These are phyloP conservation scores for Fraxinus velutina DNA, from an alignment of 305 asterid species.

Conservation along the genomic window DNA sequence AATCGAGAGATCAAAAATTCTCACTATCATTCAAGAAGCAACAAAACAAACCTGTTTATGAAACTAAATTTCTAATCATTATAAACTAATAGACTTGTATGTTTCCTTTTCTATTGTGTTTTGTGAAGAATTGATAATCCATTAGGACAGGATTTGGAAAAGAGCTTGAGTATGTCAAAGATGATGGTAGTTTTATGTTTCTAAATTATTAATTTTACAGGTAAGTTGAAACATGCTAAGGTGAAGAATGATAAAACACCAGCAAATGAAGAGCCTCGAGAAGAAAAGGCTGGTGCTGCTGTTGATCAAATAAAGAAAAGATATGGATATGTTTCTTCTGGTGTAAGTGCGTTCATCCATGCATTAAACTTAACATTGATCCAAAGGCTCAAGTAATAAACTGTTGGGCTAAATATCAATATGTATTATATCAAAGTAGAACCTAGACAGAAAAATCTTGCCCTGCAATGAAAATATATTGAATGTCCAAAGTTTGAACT, in stretches of 20 bases:
- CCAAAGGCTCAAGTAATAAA: background rate
- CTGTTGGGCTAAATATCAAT: background rate
- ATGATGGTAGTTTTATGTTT: background rate
- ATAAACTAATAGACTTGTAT: background rate
- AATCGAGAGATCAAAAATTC: background rate
- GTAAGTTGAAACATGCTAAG: conserved; percentile 55
- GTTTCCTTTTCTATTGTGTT: background rate
- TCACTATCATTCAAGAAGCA: background rate
- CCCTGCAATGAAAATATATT: background rate
- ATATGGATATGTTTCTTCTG: conserved; percentile 66
- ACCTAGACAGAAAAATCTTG: background rate
- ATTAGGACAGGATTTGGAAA: background rate
- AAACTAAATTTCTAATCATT: background rate
- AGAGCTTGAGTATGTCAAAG: background rate
- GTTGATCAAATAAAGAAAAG: conserved; percentile 82
- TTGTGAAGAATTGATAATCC: background rate
- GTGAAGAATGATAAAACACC: conserved; percentile 53
- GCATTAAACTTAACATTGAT: background rate
- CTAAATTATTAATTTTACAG: conserved; percentile 32
- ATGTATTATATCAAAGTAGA: background rate
- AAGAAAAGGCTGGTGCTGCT: conserved; percentile 55
- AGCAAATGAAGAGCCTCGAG: conserved; percentile 45
- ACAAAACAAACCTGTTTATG: background rate
- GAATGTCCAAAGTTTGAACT: background rate
- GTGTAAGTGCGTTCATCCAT: conserved; percentile 45